phyloP scores from a whole-genome alignment of 768 basidiomycete genomes.

The Auricularia sp. region DNA sequence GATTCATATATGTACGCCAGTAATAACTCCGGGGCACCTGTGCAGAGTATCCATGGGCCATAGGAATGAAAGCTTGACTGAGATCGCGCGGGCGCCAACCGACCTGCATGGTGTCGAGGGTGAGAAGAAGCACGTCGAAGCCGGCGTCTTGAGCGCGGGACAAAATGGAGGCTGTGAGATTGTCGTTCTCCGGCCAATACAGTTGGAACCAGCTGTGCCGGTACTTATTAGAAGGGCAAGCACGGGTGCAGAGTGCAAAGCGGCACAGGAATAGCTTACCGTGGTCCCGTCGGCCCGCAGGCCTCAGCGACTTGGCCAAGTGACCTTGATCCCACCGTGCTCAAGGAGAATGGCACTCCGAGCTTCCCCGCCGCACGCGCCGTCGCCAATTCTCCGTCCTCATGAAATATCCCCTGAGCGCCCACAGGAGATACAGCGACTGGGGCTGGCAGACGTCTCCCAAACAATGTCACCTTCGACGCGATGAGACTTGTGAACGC shows the following conservation, averaged over 20 bases:
- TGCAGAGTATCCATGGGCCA: constrained; percentile 47
- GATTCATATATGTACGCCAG: neutral
- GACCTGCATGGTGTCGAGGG: constrained; percentile 62
- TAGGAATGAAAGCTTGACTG: constrained; percentile 53
- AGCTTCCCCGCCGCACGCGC: constrained; percentile 56
- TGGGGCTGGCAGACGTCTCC: neutral
- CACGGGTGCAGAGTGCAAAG: neutral
- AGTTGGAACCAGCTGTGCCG: constrained; percentile 63
- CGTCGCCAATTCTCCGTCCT: constrained; percentile 61
- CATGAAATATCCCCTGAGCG: constrained; percentile 64
- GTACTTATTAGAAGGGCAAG: constrained; percentile 27
- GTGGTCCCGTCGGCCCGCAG: constrained; percentile 33
- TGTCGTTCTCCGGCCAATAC: constrained; percentile 52
- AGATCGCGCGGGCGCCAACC: constrained; percentile 77
- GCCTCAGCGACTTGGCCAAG: constrained; percentile 70
- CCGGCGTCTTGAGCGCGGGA: constrained; percentile 54
- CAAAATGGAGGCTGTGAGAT: constrained; percentile 55
- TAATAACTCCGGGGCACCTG: constrained; percentile 39
- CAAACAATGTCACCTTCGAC: neutral
- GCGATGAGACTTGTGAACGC: neutral
- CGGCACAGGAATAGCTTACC: neutral
- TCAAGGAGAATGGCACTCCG: constrained; percentile 63
- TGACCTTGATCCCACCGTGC: constrained; percentile 59
- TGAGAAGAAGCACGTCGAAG: constrained; percentile 55
- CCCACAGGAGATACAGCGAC: neutral